Evolutionary conservation across 2,329 filamentous ascomycete genomes (phyloP), one percentile per base, ranked within the genome.

Genomic region (Aspergillus fumigatus): DNA sequence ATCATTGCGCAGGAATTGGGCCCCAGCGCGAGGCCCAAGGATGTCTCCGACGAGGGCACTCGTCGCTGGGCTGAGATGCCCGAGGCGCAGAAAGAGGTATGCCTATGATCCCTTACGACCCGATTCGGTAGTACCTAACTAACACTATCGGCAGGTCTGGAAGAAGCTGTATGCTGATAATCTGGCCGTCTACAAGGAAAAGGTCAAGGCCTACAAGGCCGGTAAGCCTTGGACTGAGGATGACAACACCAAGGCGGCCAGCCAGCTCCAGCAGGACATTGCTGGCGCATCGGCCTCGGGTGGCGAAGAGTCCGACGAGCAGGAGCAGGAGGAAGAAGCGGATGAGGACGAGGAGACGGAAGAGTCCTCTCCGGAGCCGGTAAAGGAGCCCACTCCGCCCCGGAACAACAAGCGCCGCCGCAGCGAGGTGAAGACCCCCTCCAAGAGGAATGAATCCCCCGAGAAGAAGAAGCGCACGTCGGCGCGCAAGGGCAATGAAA

Each of bases 31-130:
- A 88, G 88, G 73, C 92, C 93, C 72, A 91, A 91, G 69, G 90
- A 92, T 56, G 89, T 97, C 50, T 88, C 92, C 70, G 86, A 90
- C 58, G 92, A 96, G 75, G 90, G 92, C 43, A 92, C 91, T 69
- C 86, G 86, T 66, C 85, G 92, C 67, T 97, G 93, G 93, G 83
- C 86, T 59, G 83, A 84, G 62, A 91, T 97, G 87, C 79, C 80
- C 6, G 82, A 87, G 1, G 75, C 79, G 9, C 88, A 95, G 77
- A 95, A 95, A 69, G 77, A 82, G 73, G 84, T 87, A 72, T 65
- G 77, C 4, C n/a, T 40, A 11, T 35, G 32, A 35, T 17, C 4
- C 11, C 14, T 35, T 2, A 14, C 4, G 11, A 14, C 6, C 5
- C 6, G 32, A 17, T 3, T 14, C 17, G 32, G 32, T 6, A 35